Evolutionary conservation across 805 yeast genomes (phyloP).

Genomic region (Nakazawaea sp.): DNA sequence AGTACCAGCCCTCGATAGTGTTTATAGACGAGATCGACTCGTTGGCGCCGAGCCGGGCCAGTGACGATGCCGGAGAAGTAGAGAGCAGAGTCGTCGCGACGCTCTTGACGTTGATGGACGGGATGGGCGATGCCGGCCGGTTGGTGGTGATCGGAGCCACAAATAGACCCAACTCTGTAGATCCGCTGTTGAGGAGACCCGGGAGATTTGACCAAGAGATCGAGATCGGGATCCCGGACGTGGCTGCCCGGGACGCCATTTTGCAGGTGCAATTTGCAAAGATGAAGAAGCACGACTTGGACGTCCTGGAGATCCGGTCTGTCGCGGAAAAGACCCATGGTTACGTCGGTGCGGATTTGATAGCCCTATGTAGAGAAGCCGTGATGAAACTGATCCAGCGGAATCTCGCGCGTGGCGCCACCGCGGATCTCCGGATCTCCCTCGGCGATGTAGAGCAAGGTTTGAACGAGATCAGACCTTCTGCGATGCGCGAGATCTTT

Average conservation of each 20-base stretch:
- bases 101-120: conserved; percentile 73
- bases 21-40: conserved; percentile 94
- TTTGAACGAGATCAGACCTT: conserved; percentile 76
- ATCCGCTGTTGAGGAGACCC: conserved; percentile 72
- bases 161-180: conserved; percentile 61
- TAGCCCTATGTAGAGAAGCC: conserved; percentile 82
- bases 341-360: conserved; percentile 93
- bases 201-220: conserved; percentile 88
- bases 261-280: conserved; percentile 51
- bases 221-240: conserved; percentile 90
- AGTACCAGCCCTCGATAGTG: conserved; percentile 81
- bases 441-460: conserved; percentile 63
- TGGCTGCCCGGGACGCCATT: conserved; percentile 69
- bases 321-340: conserved; percentile 87
- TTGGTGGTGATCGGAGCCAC: conserved; percentile 71
- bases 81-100: conserved; percentile 91
- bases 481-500: conserved; percentile 95
- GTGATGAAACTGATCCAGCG: conserved; percentile 77
- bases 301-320: conserved; percentile 45
- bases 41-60: conserved; percentile 74
- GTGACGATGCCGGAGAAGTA: conserved; percentile 85
- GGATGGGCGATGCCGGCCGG: conserved; percentile 52
- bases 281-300: conserved; percentile 47
- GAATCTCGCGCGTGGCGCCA: conserved; percentile 32
- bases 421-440: conserved; percentile 36